phyloP scores from a whole-genome alignment of 305 asterid species.

The Solanum hybrid region DNA sequence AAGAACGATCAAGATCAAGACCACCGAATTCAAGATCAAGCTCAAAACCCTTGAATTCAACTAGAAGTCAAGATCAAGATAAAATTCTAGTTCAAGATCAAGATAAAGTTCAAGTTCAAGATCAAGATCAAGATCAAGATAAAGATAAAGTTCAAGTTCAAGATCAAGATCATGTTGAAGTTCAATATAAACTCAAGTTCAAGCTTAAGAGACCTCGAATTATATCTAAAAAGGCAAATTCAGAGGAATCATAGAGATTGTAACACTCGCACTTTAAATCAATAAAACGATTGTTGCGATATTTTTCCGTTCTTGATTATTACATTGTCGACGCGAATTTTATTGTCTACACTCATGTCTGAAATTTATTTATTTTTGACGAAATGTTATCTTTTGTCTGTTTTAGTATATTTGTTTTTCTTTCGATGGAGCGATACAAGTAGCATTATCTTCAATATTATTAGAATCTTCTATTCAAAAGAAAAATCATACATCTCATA shows the following conservation, averaged over 20 bases:
- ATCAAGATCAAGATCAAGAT: too few species aligned
- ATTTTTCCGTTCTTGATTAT: neutral
- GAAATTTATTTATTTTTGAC: neutral
- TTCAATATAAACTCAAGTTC: neutral
- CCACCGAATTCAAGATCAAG: neutral
- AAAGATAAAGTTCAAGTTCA: neutral
- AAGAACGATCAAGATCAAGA: neutral
- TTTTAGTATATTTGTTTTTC: neutral
- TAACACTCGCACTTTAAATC: neutral
- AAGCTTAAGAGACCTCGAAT: neutral
- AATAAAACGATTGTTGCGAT: neutral
- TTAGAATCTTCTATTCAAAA: neutral
- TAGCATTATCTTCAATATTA: neutral
- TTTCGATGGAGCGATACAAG: neutral
- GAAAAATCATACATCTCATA: neutral
- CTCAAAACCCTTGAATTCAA: neutral
- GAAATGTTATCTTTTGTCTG: neutral
- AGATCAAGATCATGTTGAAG: neutral
- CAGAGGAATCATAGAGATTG: neutral
- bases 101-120: too few species aligned
- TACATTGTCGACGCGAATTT: neutral
- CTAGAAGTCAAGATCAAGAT: neutral
- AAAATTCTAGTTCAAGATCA: too few species aligned
- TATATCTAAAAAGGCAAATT: neutral
- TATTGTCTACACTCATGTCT: neutral